Conservation (phyloP, 1,284 basidiomycete species). For the Leccinum pachyderme region DNA sequence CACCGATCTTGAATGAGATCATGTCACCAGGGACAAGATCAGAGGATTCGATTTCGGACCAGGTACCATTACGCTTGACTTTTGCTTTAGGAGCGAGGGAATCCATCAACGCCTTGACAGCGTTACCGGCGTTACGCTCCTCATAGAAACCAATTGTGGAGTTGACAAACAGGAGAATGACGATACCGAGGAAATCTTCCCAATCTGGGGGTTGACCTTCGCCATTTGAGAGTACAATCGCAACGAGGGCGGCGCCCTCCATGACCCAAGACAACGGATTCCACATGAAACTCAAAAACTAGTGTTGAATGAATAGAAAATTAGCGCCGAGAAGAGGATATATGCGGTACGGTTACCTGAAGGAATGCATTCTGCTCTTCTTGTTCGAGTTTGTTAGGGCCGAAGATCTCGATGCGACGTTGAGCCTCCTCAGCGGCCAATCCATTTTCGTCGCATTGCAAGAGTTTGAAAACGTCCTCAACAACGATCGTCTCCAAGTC, state of each 20-base stretch:
- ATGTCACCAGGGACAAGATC: conserved; percentile 92
- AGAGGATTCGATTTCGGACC: conserved; percentile 88
- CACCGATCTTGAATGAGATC: conserved; percentile 96
- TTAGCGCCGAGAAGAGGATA: not conserved
- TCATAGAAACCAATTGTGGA: conserved; percentile 98
- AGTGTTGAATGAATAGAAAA: conserved; percentile 24
- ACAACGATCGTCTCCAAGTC: conserved; percentile 96
- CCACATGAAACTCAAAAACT: conserved; percentile 99
- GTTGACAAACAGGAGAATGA: conserved; percentile 91
- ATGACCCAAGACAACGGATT: conserved; percentile 99
- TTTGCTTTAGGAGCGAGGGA: conserved; percentile 97
- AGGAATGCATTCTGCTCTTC: conserved; percentile 87
- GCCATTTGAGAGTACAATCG: conserved; percentile 96
- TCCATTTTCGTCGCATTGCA: conserved; percentile 87
- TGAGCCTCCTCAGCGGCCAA: conserved; percentile 71
- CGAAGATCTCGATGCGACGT: conserved; percentile 92
- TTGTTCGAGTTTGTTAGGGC: conserved; percentile 92
- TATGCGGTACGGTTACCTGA: conserved; percentile 48
- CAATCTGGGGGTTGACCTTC: conserved; percentile 86
- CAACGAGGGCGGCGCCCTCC: conserved; percentile 96
- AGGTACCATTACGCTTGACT: conserved; percentile 80
- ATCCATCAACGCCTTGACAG: conserved; percentile 99
- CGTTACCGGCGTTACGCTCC: conserved; percentile 95
- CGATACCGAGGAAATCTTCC: conserved; percentile 97
- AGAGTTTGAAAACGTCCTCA: conserved; percentile 94